Evolutionary conservation across 176 grass and related monocot genomes (phyloP).

Genomic region (Musa schizocarpa): DNA sequence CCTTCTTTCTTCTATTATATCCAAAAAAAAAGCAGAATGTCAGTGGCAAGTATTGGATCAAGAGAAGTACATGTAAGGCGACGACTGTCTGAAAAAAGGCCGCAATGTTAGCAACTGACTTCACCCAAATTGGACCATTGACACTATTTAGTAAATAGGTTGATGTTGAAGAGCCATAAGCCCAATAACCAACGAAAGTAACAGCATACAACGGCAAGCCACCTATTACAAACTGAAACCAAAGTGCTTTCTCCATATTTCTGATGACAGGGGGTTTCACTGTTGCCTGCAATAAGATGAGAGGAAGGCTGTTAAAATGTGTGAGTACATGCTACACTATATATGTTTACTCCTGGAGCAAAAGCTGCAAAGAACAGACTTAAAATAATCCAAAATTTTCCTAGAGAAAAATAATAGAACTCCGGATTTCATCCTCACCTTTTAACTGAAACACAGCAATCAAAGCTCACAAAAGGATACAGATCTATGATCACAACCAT

Average conservation of each 20-base stretch:
- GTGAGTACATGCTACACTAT: no score
- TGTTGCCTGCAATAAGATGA: constrained; percentile 41
- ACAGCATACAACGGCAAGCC: constrained; percentile 72
- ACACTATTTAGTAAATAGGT: constrained; percentile 68
- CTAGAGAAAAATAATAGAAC: no score
- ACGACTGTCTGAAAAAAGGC: constrained; percentile 88
- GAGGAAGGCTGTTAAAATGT: no score
- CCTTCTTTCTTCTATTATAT: background rate
- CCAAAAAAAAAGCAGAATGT: background rate
- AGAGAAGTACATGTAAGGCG: constrained; percentile 55
- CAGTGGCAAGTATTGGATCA: background rate
- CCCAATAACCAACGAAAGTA: constrained; percentile 86
- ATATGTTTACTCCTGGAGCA: no score
- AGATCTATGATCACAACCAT: no score
- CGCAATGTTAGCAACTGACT: constrained; percentile 51
- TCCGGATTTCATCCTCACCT: no score
- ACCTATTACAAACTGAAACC: constrained; percentile 79
- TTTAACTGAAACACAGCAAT: no score
- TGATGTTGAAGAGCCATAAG: constrained; percentile 80
- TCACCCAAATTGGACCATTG: constrained; percentile 63
- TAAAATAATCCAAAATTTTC: no score
- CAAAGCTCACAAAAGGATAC: no score
- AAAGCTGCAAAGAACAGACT: no score
- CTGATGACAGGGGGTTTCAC: constrained; percentile 78
- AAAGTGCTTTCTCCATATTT: constrained; percentile 95